Evolutionary conservation across 1,139 yeast species (phyloP), one percentile per base, ranked within the genome.

Genomic region (Kodamaea arcana): DNA sequence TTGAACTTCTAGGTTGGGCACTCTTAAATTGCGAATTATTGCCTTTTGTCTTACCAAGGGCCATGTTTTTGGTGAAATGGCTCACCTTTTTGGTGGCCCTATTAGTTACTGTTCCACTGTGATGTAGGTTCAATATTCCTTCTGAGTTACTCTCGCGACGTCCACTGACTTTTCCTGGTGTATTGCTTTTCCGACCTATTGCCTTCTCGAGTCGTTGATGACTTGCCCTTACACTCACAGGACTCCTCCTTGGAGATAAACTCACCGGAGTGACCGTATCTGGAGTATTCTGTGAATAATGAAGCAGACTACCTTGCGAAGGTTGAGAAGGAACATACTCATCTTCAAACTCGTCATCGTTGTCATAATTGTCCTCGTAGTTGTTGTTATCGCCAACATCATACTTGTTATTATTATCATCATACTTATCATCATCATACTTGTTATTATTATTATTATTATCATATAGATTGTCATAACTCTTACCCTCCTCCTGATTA

Each of bases 61-160:
- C 77, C 56, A 71, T 69, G 23, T 52, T 57, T 44, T 66, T 70
- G 1, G 76, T 69, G 15, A 67, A 40, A 4, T 60, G 47, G 0
- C 60, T 42, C 8, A 47, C 41, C 17, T n/a, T n/a, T n/a, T n/a
- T n/a, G n/a, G n/a, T n/a, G n/a, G n/a, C n/a, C n/a, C n/a, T n/a
- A n/a, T n/a, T n/a, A n/a, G n/a, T n/a, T n/a, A n/a, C n/a, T n/a
- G n/a, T n/a, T n/a, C n/a, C n/a, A n/a, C n/a, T n/a, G n/a, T n/a
- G n/a, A n/a, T n/a, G n/a, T n/a, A n/a, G n/a, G n/a, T n/a, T n/a
- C n/a, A n/a, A n/a, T n/a, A n/a, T n/a, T n/a, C n/a, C n/a, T n/a
- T n/a, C n/a, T n/a, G n/a, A n/a, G n/a, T n/a, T n/a, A n/a, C n/a
- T n/a, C n/a, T n/a, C n/a, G n/a, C n/a, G n/a, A n/a, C n/a, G n/a